Base-by-base conservation (phyloP, 1,284 basidiomycete genomes). In the Cutaneotrichosporon dermatis region DNA sequence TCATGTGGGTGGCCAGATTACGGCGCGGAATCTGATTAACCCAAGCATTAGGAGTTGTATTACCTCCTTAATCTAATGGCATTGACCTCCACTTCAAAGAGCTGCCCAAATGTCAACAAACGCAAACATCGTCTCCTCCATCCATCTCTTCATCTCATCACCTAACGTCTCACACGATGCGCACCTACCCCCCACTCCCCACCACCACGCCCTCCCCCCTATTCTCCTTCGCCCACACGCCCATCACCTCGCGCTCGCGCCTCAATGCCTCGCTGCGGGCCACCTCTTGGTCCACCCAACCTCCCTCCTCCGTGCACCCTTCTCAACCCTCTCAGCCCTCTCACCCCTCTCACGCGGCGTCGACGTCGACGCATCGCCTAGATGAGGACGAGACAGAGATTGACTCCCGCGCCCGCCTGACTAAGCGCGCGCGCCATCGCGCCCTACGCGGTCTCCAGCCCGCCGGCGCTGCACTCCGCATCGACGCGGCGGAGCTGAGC, bases 191-290 rank as follows among this genome's bases (percentile, higher is more conserved):
- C 6, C 54, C 58, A 0, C 59, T 70, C 4, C 70, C 70, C 2
- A 52, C 62, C 0, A 44, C 66, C 7, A 25, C 46, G 9, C 64
- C 62, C 1, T 35, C 61, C 37, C 66, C 67, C 0, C 57, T 65
- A 13, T 66, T 64, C 62, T 69, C 72, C 11, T 74, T 69, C 70
- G 67, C 71, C 54, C 63, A 66, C 10, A 67, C 69, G 57, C 64
- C 69, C n/a, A 34, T 72, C 34, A 60, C 67, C 10, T 52, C 67
- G 4, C 68, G 69, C 12, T 52, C 57, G 9, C 54, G 64, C 35
- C 60, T 68, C 25, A 67, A 73, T 51, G 58, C 58, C 1, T 35
- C 46, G 35, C 33, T 50, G 8, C 16, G 53, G 25, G 10, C 8
- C 15, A 6, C n/a, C 2, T 40, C 39, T 1, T 40, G 44, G 11